Evolutionary conservation across 2,329 filamentous ascomycete genomes (phyloP).

Genomic region (Colletotrichum magnum): DNA sequence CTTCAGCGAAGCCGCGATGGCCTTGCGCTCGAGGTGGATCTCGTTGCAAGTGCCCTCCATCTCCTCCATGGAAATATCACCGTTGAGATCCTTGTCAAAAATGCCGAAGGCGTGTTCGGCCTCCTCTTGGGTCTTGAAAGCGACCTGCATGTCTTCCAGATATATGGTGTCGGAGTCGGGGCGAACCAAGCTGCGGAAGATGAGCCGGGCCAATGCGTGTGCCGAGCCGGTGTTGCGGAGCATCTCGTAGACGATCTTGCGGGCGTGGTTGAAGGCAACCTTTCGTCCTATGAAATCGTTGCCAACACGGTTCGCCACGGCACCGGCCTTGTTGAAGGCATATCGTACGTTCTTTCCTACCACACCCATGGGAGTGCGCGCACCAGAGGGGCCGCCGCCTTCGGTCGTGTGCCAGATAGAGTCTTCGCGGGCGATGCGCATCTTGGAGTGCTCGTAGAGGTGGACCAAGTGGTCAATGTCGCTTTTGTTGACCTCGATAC

Average conservation of each 20-base stretch:
- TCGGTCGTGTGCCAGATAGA: slow-evolving; percentile 61
- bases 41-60: slow-evolving; percentile 94
- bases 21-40: slow-evolving; percentile 94
- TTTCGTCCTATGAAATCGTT: slow-evolving; percentile 91
- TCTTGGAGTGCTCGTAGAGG: slow-evolving; percentile 81
- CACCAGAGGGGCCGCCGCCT: slow-evolving; percentile 65
- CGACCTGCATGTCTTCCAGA: slow-evolving; percentile 81
- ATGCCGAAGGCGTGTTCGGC: slow-evolving; percentile 90
- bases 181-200: slow-evolving; percentile 89
- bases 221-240: slow-evolving; percentile 80
- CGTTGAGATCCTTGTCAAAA: slow-evolving; percentile 97
- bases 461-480: slow-evolving; percentile 76
- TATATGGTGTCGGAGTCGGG: slow-evolving; percentile 82
- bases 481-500: slow-evolving; percentile 94
- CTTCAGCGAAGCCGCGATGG: slow-evolving; percentile 93
- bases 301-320: slow-evolving; percentile 87
- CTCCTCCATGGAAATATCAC: slow-evolving; percentile 96
- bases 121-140: slow-evolving; percentile 87
- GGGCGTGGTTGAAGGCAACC: slow-evolving; percentile 80
- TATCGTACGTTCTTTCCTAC: slow-evolving; percentile 82
- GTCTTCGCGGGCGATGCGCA: slow-evolving; percentile 72
- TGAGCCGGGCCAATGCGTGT: slow-evolving; percentile 86
- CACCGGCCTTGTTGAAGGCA: slow-evolving; percentile 84
- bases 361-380: slow-evolving; percentile 80
- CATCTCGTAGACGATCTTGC: slow-evolving; percentile 86